These are phyloP conservation scores for Dimocarpus longan DNA, from an alignment of 345 rosid genomes.

Conservation along the genomic window DNA sequence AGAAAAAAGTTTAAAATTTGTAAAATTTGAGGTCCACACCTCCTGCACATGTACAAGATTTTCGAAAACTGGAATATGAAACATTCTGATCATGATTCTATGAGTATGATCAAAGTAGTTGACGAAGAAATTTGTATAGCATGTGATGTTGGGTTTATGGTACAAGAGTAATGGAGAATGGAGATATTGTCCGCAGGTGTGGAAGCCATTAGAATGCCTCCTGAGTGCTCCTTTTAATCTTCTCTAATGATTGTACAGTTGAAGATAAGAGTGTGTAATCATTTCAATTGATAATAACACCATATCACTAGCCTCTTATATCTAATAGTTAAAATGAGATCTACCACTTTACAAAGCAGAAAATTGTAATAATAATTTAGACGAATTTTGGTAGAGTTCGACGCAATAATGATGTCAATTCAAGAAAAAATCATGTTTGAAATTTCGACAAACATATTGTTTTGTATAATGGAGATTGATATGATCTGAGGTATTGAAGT, in stretches of 20 bases:
- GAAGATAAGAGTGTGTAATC: neutral
- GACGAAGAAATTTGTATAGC: slow-evolving; percentile 7
- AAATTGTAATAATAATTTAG: too few species aligned
- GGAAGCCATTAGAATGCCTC: slow-evolving; percentile 32
- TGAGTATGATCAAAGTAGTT: neutral
- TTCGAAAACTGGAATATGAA: neutral
- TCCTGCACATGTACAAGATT: neutral
- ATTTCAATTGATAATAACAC: slow-evolving; percentile 8
- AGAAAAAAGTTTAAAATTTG: too few species aligned
- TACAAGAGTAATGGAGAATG: slow-evolving; percentile 22
- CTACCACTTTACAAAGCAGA: neutral
- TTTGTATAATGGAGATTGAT: too few species aligned
- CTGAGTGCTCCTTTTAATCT: slow-evolving; percentile 25
- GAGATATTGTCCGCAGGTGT: slow-evolving; percentile 29
- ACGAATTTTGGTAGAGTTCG: too few species aligned
- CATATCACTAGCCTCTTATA: slow-evolving; percentile 6
- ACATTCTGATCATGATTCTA: neutral
- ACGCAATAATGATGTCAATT: too few species aligned
- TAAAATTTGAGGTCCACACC: too few species aligned
- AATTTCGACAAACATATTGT: too few species aligned
- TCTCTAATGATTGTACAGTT: neutral
- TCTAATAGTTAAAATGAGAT: neutral
- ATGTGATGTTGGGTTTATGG: slow-evolving; percentile 36
- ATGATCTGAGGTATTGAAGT: too few species aligned
- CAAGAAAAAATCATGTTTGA: too few species aligned